These are phyloP conservation scores for Yamadazyma diddensiae DNA, from an alignment of 1,139 yeast genomes.

Conservation along the genomic window DNA sequence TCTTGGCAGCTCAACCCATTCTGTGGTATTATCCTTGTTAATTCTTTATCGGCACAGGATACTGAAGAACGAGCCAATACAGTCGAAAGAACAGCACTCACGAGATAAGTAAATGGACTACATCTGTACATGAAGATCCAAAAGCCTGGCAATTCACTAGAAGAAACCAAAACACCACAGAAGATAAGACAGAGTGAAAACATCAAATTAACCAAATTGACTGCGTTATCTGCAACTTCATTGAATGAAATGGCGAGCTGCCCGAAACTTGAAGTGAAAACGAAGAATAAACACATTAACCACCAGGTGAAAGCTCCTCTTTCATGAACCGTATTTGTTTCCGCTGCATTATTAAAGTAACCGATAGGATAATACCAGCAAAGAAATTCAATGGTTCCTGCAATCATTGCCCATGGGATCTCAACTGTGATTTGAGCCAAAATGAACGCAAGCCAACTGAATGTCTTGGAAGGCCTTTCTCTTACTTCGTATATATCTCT, in stretches of 20 bases:
- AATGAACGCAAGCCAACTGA: constrained; percentile 35
- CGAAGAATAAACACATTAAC: constrained; percentile 35
- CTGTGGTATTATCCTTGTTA: constrained; percentile 43
- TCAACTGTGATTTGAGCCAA: constrained; percentile 68
- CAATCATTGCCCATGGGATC: constrained; percentile 67
- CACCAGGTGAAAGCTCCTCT: constrained; percentile 48
- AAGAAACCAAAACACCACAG: constrained; percentile 32
- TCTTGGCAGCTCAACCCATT: constrained; percentile 31
- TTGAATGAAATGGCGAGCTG: constrained; percentile 37
- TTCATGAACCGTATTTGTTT: constrained; percentile 19
- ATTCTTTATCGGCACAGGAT: constrained; percentile 46
- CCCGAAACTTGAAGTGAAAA: constrained; percentile 37
- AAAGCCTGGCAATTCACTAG: constrained; percentile 24
- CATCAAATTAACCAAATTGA: constrained; percentile 25
- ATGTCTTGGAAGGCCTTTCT: constrained; percentile 31
- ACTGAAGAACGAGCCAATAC: constrained; percentile 54
- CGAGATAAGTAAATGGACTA: constrained; percentile 36
- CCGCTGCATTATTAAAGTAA: constrained; percentile 47
- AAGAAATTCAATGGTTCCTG: constrained; percentile 66
- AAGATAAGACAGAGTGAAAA: constrained; percentile 30
- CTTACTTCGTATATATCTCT: constrained; percentile 38
- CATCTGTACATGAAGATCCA: constrained; percentile 37
- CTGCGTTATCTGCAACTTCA: constrained; percentile 41
- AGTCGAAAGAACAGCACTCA: constrained; percentile 48
- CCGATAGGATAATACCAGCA: constrained; percentile 86